Percentiles rank a stretch among this genome's conserved stretches.
Evolutionary conservation across 352 stramenopile species (phyloP).

Genomic region (Pythium guiyangense): DNA sequence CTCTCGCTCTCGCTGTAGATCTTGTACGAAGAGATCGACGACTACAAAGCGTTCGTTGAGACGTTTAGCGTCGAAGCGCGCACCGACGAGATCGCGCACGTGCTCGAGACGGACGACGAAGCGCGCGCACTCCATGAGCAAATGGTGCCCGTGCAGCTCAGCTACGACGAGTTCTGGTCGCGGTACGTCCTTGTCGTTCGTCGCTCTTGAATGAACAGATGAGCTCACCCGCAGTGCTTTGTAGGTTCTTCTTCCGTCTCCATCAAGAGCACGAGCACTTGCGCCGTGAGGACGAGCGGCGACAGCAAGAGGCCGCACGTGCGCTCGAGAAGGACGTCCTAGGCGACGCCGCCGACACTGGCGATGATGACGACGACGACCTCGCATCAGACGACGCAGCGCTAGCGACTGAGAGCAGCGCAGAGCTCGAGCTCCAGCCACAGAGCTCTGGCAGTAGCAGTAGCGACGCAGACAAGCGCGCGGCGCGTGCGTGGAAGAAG

Average conservation of each 20-base stretch:
- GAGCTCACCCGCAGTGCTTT: too few relatives aligned
- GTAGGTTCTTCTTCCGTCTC: constrained; percentile 66
- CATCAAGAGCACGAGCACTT: constrained; percentile 36
- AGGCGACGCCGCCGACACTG: constrained; percentile 27
- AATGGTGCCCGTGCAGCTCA: constrained; percentile 70
- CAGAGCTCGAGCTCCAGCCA: too few relatives aligned
- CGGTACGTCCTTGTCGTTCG: too few relatives aligned
- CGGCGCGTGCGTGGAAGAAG: constrained; percentile 59
- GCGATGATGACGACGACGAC: too few relatives aligned
- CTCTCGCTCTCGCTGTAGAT: constrained; percentile 35
- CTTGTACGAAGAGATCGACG: constrained; percentile 74
- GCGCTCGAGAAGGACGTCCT: constrained; percentile 19
- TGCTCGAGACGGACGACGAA: constrained; percentile 46
- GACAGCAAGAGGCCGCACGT: constrained; percentile 21
- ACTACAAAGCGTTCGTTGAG: constrained; percentile 58
- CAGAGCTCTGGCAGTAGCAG: too few relatives aligned
- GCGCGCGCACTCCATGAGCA: constrained; percentile 56
- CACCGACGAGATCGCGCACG: constrained; percentile 69
- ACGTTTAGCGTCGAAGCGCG: constrained; percentile 61
- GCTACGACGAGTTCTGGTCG: constrained; percentile 85
- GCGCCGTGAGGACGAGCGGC: constrained; percentile 28
- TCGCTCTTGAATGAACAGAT: too few relatives aligned
- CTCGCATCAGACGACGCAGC: too few relatives aligned
- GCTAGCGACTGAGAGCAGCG: too few relatives aligned
- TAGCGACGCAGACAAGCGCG: constrained; percentile 35